Evolutionary conservation across 352 stramenopile species (phyloP), one percentile per base, ranked within the genome.

Genomic region (Phytopythium chamaehyphon): DNA sequence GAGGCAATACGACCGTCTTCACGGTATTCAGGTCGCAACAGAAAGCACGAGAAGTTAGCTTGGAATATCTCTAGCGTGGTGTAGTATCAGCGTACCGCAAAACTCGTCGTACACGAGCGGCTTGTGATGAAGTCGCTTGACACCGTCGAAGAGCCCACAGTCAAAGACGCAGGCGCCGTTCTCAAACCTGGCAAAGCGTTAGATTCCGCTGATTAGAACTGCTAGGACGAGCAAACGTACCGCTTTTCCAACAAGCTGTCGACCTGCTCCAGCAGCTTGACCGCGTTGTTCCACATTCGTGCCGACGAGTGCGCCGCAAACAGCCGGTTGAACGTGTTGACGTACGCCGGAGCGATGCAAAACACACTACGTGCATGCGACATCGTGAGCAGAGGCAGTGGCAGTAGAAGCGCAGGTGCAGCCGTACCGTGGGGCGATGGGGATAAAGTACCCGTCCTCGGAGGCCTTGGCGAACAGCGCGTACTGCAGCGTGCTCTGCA

Each of bases 81-180:
- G 5, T 49, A 53, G n/a, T n/a, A n/a, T n/a, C n/a, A n/a, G n/a
- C 73, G 15, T 68, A 95, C 84, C 84, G 39, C 80, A 92, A 67
- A 95, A 95, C 23, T 90, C 84, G 33, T 95, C 84, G 57, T 85
- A 88, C 2, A 88, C 78, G 6, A 95, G 63, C 15, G 82, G 59
- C 47, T 93, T 93, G 62, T 89, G 78, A 44, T 93, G 83, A 53
- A 86, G 63, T 3, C 78, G 69, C 59, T 93, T 91, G 45, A 95
- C 69, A 8, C 82, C 84, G 33, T 95, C 83, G 54, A 95, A 90
- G 16, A 95, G 62, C 2, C 84, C 84, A 40, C 84, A 95, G 57
- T 95, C 84, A 60, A 95, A 90, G 2, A 95, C 68, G 43, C 84
- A 95, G 16, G 84, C 84, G 7, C 82, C 79, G 44, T 73, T 76